Conservation (phyloP, 2,329 filamentous ascomycete species). For the Cercospora brassicicola region DNA sequence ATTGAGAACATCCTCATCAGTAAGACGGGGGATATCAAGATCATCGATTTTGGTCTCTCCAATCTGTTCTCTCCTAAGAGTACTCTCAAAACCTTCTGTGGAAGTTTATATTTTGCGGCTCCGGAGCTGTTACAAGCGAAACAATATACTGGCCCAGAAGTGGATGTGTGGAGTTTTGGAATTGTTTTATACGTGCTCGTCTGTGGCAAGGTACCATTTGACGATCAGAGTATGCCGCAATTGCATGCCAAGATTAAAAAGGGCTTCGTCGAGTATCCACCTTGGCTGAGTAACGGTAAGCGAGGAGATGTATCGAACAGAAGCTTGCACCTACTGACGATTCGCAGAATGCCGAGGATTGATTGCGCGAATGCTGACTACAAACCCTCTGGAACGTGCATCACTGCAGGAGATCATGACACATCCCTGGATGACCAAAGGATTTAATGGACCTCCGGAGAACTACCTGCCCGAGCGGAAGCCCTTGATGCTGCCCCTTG, state of each 20-base stretch:
- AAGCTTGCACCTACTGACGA: constrained; percentile 9
- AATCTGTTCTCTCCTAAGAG: constrained; percentile 86
- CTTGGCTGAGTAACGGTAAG: constrained; percentile 85
- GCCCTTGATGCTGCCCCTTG: constrained; percentile 79
- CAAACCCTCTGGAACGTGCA: constrained; percentile 82
- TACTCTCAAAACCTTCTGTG: constrained; percentile 94
- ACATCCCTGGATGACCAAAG: constrained; percentile 95
- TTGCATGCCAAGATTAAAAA: constrained; percentile 99
- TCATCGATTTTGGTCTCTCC: constrained; percentile 97
- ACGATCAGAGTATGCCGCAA: constrained; percentile 98
- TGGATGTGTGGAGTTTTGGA: constrained; percentile 98
- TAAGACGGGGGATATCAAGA: constrained; percentile 98
- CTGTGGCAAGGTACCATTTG: constrained; percentile 96
- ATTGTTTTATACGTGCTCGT: constrained; percentile 97
- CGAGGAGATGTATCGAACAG: constrained; percentile 16
- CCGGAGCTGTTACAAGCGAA: constrained; percentile 91
- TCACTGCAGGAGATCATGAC: constrained; percentile 88
- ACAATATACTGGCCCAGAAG: constrained; percentile 92
- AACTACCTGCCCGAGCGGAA: constrained; percentile 84
- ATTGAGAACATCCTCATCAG: constrained; percentile 99
- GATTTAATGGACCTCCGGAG: constrained; percentile 80
- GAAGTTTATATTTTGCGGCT: constrained; percentile 95
- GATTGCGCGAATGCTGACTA: constrained; percentile 92
- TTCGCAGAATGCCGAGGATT: constrained; percentile 82
- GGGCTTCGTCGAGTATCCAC: constrained; percentile 90